Base-by-base conservation (phyloP, 2,329 filamentous ascomycete species). In the Hypoxylon sp. region DNA sequence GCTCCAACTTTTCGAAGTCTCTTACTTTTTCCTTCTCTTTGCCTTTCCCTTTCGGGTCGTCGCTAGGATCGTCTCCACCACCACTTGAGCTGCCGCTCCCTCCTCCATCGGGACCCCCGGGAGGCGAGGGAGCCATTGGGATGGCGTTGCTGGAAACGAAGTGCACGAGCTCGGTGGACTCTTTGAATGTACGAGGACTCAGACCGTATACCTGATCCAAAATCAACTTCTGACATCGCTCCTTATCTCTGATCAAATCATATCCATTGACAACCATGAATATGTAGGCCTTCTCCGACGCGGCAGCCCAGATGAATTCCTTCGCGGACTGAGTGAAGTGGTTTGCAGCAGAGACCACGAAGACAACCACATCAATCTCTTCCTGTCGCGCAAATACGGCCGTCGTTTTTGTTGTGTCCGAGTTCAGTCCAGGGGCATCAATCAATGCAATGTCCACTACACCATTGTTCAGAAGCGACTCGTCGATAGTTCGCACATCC, bases 221-320 rank as follows among this genome's bases (percentile, higher is more conserved):
- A 51, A 99, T 95, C 87, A 93, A 91, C 74, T 95, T 93, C 76
- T 97, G 87, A 76, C 94, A 98, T 62, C 94, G 86, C 62, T 92
- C 85, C 81, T 97, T 95, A 78, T 98, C 94, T 67, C 91, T 86
- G 72, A 99, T 98, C 64, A 91, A 91, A 78, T 99, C 95, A 73
- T 93, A 99, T 17, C 94, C 94, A 75, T 99, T 99, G 69, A 99
- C 95, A 13, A 99, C 95, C 78, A 99, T 97, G 77, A 99, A 99
- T 66, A 99, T 94, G 75, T 99, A 99, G 0, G 95, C 94, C 79
- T 99, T 99, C 75, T 99, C 95, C 41, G 94, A 89, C 0, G 95
- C 95, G 1, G 95, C 95, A 52, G 94, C 94, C 83, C 92, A 91
- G 65, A 99, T 97, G 74, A 99, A 99, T 72, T 99, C 95, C 78